A percentile compares a stretch with the other conserved stretches of the same genome.
These are phyloP conservation scores for Stereum hirsutum DNA, from an alignment of 1,284 basidiomycete species.

Conservation along the genomic window DNA sequence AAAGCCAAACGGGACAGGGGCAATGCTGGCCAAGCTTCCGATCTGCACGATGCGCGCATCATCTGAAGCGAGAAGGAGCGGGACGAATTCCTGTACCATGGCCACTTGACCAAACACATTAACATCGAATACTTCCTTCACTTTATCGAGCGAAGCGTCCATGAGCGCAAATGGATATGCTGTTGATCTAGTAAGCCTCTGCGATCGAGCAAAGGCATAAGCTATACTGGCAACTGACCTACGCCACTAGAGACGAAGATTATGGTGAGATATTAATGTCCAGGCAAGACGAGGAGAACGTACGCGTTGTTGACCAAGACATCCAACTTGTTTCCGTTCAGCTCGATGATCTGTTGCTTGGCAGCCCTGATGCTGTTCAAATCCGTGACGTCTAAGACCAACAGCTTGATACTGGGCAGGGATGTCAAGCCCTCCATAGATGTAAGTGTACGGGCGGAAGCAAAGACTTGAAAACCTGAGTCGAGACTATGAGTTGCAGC, in stretches of 20 bases:
- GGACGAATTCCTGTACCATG: conserved; percentile 22
- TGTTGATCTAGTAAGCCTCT: neutral
- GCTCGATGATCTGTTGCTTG: conserved; percentile 12
- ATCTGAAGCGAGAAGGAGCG: conserved; percentile 18
- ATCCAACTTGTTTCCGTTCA: conserved; percentile 20
- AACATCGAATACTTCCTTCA: conserved; percentile 16
- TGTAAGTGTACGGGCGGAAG: no score
- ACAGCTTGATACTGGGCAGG: conserved; percentile 16
- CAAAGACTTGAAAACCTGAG: no score
- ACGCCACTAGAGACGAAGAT: neutral
- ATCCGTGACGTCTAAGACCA: conserved; percentile 22
- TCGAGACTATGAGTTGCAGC: no score
- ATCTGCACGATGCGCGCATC: conserved; percentile 19
- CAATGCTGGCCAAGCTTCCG: conserved; percentile 17
- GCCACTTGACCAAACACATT: conserved; percentile 20
- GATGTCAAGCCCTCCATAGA: conserved; percentile 16
- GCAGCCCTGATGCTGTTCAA: conserved; percentile 13
- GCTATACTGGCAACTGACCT: conserved; percentile 2
- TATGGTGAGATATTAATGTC: neutral
- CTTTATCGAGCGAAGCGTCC: conserved; percentile 15
- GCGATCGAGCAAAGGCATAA: neutral
- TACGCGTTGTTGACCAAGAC: conserved; percentile 25
- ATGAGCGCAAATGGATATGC: conserved; percentile 8
- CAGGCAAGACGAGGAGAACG: conserved; percentile 5
- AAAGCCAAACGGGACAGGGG: conserved; percentile 18